These are phyloP conservation scores for Aspergillus pseudotamarii DNA, from an alignment of 2,329 filamentous ascomycete species.

Conservation along the genomic window DNA sequence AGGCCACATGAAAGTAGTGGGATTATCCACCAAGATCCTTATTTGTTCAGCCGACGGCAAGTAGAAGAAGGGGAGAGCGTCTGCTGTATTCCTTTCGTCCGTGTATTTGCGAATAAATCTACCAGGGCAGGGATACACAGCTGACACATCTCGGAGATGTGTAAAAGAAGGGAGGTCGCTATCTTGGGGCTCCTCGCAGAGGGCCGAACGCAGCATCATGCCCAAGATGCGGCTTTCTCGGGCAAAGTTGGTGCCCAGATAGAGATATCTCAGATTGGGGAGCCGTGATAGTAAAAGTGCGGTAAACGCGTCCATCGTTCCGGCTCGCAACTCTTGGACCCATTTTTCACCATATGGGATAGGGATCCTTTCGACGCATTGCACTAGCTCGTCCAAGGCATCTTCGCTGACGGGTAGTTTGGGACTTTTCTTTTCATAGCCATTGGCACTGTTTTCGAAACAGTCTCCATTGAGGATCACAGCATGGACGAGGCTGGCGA, in stretches of 20 bases:
- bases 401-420: slow-evolving; percentile 7
- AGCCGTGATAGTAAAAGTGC: slow-evolving; percentile 23
- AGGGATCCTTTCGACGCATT: slow-evolving; percentile 10
- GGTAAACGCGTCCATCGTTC: slow-evolving; percentile 20
- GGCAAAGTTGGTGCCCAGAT: slow-evolving; percentile 13
- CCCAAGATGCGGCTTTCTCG: slow-evolving; percentile 14
- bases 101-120: background rate
- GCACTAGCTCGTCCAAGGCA: slow-evolving; percentile 8
- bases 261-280: slow-evolving; percentile 17
- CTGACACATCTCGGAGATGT: slow-evolving; percentile 11
- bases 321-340: slow-evolving; percentile 19
- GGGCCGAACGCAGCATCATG: slow-evolving; percentile 16
- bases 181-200: slow-evolving; percentile 3
- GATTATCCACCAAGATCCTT: slow-evolving; percentile 20
- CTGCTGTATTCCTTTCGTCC: slow-evolving; percentile 15
- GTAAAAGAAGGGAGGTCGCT: slow-evolving; percentile 13
- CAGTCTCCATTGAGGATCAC: slow-evolving; percentile 13
- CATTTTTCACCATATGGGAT: slow-evolving; percentile 16
- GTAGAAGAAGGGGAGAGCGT: slow-evolving; percentile 25
- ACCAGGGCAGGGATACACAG: background rate
- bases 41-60: slow-evolving; percentile 21
- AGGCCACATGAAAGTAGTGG: slow-evolving; percentile 20
- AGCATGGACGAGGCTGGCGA: slow-evolving; percentile 19
- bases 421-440: background rate
- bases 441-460: background rate